Conservation (phyloP, 805 yeast genomes). For the Cyberlindnera misumaiensis region DNA sequence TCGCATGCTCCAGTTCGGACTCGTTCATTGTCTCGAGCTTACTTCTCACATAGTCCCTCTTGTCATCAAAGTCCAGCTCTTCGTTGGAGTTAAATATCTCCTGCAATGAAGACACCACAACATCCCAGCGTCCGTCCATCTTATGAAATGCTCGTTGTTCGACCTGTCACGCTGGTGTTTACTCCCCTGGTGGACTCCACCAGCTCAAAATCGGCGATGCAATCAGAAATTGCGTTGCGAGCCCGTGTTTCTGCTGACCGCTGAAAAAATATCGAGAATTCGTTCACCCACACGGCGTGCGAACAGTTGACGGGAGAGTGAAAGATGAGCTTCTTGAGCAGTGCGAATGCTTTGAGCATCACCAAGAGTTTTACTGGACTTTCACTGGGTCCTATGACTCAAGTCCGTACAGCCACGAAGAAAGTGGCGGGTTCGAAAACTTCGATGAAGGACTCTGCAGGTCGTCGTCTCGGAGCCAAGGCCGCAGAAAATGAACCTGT, state of each 20-base stretch:
- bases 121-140: constrained; percentile 65
- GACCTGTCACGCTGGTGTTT: too few relatives aligned
- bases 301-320: constrained; percentile 9
- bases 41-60: constrained; percentile 22
- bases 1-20: constrained; percentile 34
- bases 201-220: too few relatives aligned
- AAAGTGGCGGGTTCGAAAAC: constrained; percentile 94
- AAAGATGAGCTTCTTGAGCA: constrained; percentile 15
- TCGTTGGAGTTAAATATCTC: constrained; percentile 62
- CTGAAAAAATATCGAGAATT: background rate
- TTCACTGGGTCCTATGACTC: constrained; percentile 17
- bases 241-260: background rate
- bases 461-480: constrained; percentile 90
- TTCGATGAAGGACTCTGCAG: constrained; percentile 88
- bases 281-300: background rate
- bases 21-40: constrained; percentile 27
- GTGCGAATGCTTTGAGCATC: constrained; percentile 8
- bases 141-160: background rate
- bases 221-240: too few relatives aligned
- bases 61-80: constrained; percentile 41
- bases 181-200: too few relatives aligned
- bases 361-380: constrained; percentile 13
- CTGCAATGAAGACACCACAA: constrained; percentile 57
- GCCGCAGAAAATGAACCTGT: constrained; percentile 71
- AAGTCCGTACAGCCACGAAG: constrained; percentile 85